phyloP scores from a whole-genome alignment of 1,284 basidiomycete genomes.

The Meira miltonrushii region DNA sequence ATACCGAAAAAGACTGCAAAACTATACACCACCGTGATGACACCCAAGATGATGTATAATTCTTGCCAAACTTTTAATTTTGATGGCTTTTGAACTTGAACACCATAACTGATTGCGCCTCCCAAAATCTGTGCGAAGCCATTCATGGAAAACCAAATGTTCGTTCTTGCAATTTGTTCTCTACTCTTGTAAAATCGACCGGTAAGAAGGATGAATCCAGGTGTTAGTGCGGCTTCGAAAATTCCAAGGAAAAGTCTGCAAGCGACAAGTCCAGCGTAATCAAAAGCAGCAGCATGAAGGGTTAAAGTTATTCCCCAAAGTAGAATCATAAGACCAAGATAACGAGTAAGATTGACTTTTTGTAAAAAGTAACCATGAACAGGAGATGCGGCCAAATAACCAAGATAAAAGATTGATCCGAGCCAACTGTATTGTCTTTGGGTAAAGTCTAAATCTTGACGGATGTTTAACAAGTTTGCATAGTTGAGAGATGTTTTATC shows the following conservation, averaged over 20 bases:
- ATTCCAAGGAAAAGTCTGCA: constrained; percentile 48
- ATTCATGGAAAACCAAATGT: constrained; percentile 40
- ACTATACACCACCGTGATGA: constrained; percentile 31
- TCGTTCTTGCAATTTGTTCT: constrained; percentile 32
- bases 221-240: constrained; percentile 39
- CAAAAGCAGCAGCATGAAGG: constrained; percentile 36
- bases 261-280: constrained; percentile 35
- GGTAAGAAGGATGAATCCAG: constrained; percentile 36
- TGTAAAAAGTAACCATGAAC: constrained; percentile 35
- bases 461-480: constrained; percentile 40
- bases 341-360: constrained; percentile 33
- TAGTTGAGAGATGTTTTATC: constrained; percentile 46
- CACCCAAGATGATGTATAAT: constrained; percentile 43
- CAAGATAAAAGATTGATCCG: constrained; percentile 43
- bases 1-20: constrained; percentile 30
- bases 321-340: constrained; percentile 28
- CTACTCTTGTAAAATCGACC: constrained; percentile 36
- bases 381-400: constrained; percentile 32
- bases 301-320: constrained; percentile 32
- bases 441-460: constrained; percentile 33
- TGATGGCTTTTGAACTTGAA: constrained; percentile 25
- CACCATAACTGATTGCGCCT: constrained; percentile 34
- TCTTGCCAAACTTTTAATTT: constrained; percentile 36
- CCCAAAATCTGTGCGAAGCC: constrained; percentile 44
- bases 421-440: constrained; percentile 45